Base-by-base conservation (phyloP, 345 rosid genomes). In the Eucalyptus camaldulensis region DNA sequence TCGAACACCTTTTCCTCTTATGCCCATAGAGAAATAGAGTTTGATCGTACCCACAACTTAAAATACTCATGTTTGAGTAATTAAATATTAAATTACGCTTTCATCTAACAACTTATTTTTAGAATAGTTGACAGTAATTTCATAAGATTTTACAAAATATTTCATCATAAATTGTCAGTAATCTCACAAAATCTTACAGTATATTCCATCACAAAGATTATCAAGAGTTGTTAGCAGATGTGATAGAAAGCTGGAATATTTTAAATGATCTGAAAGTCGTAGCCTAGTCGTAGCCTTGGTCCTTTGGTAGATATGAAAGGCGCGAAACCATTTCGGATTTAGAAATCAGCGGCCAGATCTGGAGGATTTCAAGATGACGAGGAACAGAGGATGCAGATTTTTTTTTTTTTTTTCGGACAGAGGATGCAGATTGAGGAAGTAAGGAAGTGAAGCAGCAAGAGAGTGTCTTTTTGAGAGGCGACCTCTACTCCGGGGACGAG, bases 101-200 rank as follows among this genome's bases (percentile, higher is more conserved):
- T 49, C 3, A 49, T 49, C 0, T 2, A 14, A 2, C 0, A 2
- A 0, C 0, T 49, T 50, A 50, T 50, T 50, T 50, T 50, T 14
- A 50, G 0, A 50, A 50, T 15, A 50, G 7, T 15, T 15, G 0
- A 1, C 0, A 15, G 1, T 2, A 49, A 3, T 49, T 14, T 0
- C 1, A 13, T 13, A 49, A 49, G 16, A 49, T 0, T 49, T 13
- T 49, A 49, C 1, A 2, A 49, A 49, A 49, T 49, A 49, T 49
- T 49, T 49, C 1, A 49, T 49, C 3, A 49, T 0, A 49, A 50
- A 0, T 50, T 50, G 0, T 0, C 3, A 50, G 0, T 15, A 15
- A 0, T 50, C 1, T 6, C 7, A 50, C 19, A 50, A 15, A 50
- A 50, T 50, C 16, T 50, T 5, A 50, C 3, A 2, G 2, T 0